Evolutionary conservation across 306 rosid species (phyloP).

Genomic region (Inga leiocalycina): DNA sequence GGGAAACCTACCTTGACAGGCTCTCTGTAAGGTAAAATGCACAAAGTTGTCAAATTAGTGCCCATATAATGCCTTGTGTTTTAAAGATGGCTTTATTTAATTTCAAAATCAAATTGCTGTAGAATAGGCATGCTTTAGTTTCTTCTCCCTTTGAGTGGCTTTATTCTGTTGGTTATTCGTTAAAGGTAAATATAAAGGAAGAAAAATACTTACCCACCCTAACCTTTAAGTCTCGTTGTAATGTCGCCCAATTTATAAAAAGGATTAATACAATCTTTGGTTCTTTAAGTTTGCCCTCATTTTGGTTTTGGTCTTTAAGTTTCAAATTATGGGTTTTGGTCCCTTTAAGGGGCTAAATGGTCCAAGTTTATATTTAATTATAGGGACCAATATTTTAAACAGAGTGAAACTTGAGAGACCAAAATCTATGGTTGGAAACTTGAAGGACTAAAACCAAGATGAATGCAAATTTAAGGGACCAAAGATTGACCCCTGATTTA

Average conservation of each 20-base stretch:
- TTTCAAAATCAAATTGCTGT: not conserved
- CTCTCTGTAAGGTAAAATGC: slow-evolving; percentile 80
- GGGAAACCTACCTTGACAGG: slow-evolving; percentile 69
- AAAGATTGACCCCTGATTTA: not conserved
- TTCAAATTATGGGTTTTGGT: no score
- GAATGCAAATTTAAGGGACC: no score
- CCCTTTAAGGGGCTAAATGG: no score
- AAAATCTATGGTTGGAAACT: no score
- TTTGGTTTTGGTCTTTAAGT: no score
- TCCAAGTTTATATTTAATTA: no score
- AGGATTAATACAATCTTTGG: no score
- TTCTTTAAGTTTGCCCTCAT: no score
- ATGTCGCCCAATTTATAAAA: not conserved
- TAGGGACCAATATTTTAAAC: no score
- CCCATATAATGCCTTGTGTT: slow-evolving; percentile 17
- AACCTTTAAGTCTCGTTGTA: not conserved
- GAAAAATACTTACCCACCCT: not conserved
- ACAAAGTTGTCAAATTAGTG: slow-evolving; percentile 9
- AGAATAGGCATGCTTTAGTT: slow-evolving; percentile 1
- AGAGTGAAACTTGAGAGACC: no score
- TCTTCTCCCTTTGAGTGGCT: not conserved
- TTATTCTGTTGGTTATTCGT: slow-evolving; percentile 7
- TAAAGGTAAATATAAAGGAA: slow-evolving; percentile 8
- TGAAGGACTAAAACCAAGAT: no score
- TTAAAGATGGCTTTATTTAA: slow-evolving; percentile 24